A percentile compares a stretch with the other conserved stretches of the same genome.
These are phyloP conservation scores for Colletotrichum lindemuthianum DNA, from an alignment of 2,329 filamentous ascomycete genomes.

Conservation along the genomic window DNA sequence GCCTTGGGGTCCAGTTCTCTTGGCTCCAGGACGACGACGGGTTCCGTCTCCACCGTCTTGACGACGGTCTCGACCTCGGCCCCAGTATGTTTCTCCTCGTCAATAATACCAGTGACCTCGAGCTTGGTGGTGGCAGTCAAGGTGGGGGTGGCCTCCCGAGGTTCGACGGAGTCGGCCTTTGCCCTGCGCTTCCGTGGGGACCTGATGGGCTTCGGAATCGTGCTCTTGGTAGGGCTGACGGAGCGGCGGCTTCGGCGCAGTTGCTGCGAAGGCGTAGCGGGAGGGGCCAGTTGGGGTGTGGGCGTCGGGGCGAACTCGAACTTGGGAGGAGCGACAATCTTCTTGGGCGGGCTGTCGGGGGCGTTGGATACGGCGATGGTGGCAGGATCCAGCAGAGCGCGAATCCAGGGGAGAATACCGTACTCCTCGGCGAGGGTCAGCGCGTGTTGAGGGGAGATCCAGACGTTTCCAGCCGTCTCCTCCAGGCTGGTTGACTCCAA, in stretches of 20 bases:
- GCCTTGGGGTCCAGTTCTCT: slow-evolving; percentile 69
- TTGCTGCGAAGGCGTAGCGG: slow-evolving; percentile 53
- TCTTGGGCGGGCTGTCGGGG: slow-evolving; percentile 75
- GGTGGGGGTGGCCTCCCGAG: slow-evolving; percentile 26
- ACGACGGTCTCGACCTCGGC: slow-evolving; percentile 49
- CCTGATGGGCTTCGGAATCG: slow-evolving; percentile 30
- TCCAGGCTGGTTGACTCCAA: slow-evolving; percentile 84
- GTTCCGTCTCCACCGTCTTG: slow-evolving; percentile 62
- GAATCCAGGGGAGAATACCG: slow-evolving; percentile 85
- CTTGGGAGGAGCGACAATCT: slow-evolving; percentile 83
- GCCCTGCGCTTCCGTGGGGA: slow-evolving; percentile 66
- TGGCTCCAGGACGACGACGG: slow-evolving; percentile 58
- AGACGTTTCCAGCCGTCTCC: slow-evolving; percentile 96
- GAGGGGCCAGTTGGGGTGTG: slow-evolving; percentile 56
- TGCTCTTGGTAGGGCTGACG: slow-evolving; percentile 66
- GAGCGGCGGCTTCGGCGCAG: slow-evolving; percentile 64
- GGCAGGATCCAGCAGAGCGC: slow-evolving; percentile 88
- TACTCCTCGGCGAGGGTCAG: slow-evolving; percentile 89
- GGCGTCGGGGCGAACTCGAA: slow-evolving; percentile 68
- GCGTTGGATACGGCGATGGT: slow-evolving; percentile 72
- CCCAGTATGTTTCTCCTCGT: slow-evolving; percentile 43
- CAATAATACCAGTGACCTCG: slow-evolving; percentile 42
- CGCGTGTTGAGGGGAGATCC: slow-evolving; percentile 88
- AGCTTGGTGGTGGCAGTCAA: slow-evolving; percentile 38
- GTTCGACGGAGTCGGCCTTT: slow-evolving; percentile 53